A percentile compares a stretch with the other conserved stretches of the same genome.
phyloP scores from a whole-genome alignment of 164 flowering plant genomes.

The Umbellularia californica region DNA sequence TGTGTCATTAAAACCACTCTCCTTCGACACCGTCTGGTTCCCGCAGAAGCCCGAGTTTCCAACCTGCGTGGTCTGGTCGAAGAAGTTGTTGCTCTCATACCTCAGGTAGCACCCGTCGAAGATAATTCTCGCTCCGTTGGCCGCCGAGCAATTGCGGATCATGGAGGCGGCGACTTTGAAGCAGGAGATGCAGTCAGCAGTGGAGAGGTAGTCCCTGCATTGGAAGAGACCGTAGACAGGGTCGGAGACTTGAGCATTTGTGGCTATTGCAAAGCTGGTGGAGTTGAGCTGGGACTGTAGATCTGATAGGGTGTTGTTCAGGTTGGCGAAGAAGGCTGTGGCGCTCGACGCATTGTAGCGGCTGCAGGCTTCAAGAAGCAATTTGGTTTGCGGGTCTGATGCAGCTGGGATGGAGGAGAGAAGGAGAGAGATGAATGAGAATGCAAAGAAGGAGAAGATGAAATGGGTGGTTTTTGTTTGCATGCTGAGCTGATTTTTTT shows the following conservation, averaged over 20 bases:
- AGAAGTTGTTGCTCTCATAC: slow-evolving; percentile 49
- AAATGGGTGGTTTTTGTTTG: background rate
- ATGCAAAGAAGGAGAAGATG: background rate
- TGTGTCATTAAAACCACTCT: slow-evolving; percentile 14
- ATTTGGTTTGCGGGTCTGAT: slow-evolving; percentile 19
- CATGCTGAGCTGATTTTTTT: background rate
- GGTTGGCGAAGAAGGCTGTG: slow-evolving; percentile 11
- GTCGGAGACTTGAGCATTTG: slow-evolving; percentile 19
- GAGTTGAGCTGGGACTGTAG: slow-evolving; percentile 9
- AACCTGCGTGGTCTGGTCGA: slow-evolving; percentile 33
- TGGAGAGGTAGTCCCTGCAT: slow-evolving; percentile 44
- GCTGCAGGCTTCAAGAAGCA: slow-evolving; percentile 19
- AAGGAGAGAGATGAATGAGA: background rate
- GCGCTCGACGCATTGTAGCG: slow-evolving; percentile 18
- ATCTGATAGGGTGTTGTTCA: slow-evolving; percentile 12
- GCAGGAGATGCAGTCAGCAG: slow-evolving; percentile 41
- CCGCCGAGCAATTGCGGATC: slow-evolving; percentile 43
- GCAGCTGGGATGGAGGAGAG: background rate
- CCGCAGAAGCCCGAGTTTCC: slow-evolving; percentile 34
- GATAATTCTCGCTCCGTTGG: slow-evolving; percentile 46
- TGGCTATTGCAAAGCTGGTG: slow-evolving; percentile 33
- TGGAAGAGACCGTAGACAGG: slow-evolving; percentile 43
- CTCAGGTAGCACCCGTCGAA: slow-evolving; percentile 56
- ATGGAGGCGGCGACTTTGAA: slow-evolving; percentile 22
- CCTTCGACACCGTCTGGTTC: slow-evolving; percentile 24